Conservation (phyloP, 805 yeast genomes). For the Cyberlindnera mississippiensis region DNA sequence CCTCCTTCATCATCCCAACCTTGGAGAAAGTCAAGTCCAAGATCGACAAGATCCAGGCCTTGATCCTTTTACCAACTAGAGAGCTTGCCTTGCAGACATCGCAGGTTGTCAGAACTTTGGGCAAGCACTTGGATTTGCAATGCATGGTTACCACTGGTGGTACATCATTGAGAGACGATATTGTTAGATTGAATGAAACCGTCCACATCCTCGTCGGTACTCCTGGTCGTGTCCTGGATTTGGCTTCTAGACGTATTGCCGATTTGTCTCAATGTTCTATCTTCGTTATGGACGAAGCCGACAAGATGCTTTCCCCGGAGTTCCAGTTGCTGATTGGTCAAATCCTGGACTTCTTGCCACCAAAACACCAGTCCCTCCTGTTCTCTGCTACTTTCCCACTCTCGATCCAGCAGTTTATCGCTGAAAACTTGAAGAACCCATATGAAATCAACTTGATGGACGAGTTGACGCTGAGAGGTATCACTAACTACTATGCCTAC, state of each 20-base stretch:
- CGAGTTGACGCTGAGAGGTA: conserved; percentile 92
- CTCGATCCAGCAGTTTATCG: conserved; percentile 90
- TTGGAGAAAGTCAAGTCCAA: conserved; percentile 87
- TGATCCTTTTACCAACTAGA: conserved; percentile 94
- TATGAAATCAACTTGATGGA: conserved; percentile 97
- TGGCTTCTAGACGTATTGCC: conserved; percentile 84
- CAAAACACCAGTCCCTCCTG: conserved; percentile 75
- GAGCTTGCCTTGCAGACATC: conserved; percentile 97
- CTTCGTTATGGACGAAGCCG: conserved; percentile 98
- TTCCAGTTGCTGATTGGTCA: conserved; percentile 85
- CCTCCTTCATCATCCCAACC: conserved; percentile 93
- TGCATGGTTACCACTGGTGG: conserved; percentile 99
- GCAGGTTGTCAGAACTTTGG: conserved; percentile 93
- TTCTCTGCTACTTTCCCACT: conserved; percentile 96
- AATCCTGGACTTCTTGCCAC: conserved; percentile 76
- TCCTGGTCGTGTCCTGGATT: conserved; percentile 94
- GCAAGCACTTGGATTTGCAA: conserved; percentile 86
- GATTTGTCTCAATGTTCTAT: conserved; percentile 82
- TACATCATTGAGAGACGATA: conserved; percentile 89
- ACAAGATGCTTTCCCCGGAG: conserved; percentile 89
- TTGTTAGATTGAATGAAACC: conserved; percentile 84
- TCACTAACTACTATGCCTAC: conserved; percentile 96
- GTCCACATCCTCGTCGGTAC: conserved; percentile 96
- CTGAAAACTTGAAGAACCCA: conserved; percentile 82
- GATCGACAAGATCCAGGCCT: conserved; percentile 79